These are phyloP conservation scores for Diddensiella transvaalensis DNA, from an alignment of 805 yeast genomes.

Conservation along the genomic window DNA sequence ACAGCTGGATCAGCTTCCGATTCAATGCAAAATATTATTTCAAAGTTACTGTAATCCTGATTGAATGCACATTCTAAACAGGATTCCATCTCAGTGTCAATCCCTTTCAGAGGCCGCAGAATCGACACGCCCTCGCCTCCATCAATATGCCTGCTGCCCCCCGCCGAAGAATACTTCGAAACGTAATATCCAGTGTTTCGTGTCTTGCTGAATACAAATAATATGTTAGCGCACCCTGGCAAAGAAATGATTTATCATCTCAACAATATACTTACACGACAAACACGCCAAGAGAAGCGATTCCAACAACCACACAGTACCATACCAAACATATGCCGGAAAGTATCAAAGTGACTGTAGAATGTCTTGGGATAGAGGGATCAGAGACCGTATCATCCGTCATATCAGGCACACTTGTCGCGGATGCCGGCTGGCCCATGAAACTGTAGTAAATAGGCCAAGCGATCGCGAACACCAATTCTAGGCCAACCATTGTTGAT, in stretches of 20 bases:
- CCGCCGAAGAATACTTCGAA: not conserved
- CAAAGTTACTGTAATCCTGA: constrained; percentile 69
- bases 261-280: not conserved
- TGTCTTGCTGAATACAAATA: not conserved
- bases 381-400: not conserved
- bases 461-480: not conserved
- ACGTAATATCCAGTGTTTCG: not conserved
- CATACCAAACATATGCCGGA: not conserved
- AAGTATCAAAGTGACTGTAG: not conserved
- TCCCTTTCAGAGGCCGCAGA: constrained; percentile 76
- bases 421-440: not conserved
- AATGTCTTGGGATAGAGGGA: not conserved
- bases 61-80: constrained; percentile 66
- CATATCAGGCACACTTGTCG: not conserved
- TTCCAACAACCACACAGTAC: not conserved
- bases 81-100: constrained; percentile 67
- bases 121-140: constrained; percentile 60
- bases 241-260: not conserved
- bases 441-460: not conserved
- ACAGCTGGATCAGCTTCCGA: constrained; percentile 60
- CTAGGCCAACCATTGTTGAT: not conserved
- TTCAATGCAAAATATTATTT: constrained; percentile 75
- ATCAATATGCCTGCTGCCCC: not conserved
- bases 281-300: not conserved
- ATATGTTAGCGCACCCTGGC: not conserved